Evolutionary conservation across 805 yeast species (phyloP).

Genomic region (Scheffersomyces lignosus): DNA sequence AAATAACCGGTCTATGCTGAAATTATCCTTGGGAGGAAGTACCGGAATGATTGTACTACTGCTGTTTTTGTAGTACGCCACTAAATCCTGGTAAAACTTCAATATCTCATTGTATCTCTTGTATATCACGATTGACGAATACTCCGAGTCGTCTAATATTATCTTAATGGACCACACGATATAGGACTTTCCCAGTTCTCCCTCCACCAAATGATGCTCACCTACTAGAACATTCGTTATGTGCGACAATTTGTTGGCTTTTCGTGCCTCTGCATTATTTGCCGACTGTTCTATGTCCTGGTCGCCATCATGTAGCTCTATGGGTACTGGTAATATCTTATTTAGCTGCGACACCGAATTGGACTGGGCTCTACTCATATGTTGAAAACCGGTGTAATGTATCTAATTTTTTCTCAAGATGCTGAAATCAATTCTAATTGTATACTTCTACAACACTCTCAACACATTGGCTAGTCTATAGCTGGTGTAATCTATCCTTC

Average conservation of each 20-base stretch:
- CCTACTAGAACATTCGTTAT: slow-evolving; percentile 45
- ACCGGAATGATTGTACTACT: slow-evolving; percentile 37
- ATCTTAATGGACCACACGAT: slow-evolving; percentile 41
- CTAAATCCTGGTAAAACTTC: slow-evolving; percentile 41
- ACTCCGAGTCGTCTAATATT: slow-evolving; percentile 34
- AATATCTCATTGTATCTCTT: slow-evolving; percentile 69
- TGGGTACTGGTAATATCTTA: slow-evolving; percentile 38
- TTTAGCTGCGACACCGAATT: slow-evolving; percentile 20
- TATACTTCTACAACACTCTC: no score
- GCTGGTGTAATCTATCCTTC: no score
- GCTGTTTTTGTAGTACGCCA: slow-evolving; percentile 31
- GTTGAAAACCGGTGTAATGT: no score
- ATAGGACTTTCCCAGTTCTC: slow-evolving; percentile 38
- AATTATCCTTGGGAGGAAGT: slow-evolving; percentile 53
- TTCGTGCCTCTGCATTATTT: slow-evolving; percentile 1
- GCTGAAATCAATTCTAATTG: no score
- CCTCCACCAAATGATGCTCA: slow-evolving; percentile 37
- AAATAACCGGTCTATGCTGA: slow-evolving; percentile 38
- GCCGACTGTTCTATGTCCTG: slow-evolving; percentile 1
- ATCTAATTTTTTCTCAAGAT: no score
- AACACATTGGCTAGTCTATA: no score
- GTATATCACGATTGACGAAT: slow-evolving; percentile 46
- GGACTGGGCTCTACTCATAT: not conserved
- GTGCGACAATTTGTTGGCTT: slow-evolving; percentile 24
- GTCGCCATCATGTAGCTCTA: slow-evolving; percentile 28